A percentile compares a stretch with the other conserved stretches of the same genome.
These are phyloP conservation scores for Elsinoe arachidis DNA, from an alignment of 2,329 filamentous ascomycete species.

Conservation along the genomic window DNA sequence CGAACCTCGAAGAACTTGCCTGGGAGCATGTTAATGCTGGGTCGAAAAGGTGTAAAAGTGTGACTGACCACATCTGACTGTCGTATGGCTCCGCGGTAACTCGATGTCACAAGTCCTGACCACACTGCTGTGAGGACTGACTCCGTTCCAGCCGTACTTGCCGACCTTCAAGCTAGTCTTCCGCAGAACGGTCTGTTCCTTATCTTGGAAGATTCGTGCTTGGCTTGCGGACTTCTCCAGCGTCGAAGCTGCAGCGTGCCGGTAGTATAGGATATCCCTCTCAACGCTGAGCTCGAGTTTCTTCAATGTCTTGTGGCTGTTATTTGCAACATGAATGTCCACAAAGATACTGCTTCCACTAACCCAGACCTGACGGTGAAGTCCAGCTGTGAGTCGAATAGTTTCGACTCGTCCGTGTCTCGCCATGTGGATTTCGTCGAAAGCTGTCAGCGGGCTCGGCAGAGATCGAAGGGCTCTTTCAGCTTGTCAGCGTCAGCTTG, in stretches of 20 bases:
- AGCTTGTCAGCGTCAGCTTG: slow-evolving; percentile 26
- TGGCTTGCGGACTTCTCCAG: slow-evolving; percentile 42
- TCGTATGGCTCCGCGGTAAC: slow-evolving; percentile 43
- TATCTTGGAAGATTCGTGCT: slow-evolving; percentile 45
- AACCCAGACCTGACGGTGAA: slow-evolving; percentile 52
- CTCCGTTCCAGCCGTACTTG: slow-evolving; percentile 38
- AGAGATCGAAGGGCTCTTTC: slow-evolving; percentile 48
- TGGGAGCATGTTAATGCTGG: slow-evolving; percentile 18
- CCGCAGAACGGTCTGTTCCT: slow-evolving; percentile 40
- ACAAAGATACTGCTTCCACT: slow-evolving; percentile 48
- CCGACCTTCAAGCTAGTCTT: slow-evolving; percentile 37
- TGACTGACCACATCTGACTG: slow-evolving; percentile 40
- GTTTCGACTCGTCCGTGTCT: slow-evolving; percentile 35
- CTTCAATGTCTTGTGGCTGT: slow-evolving; percentile 40
- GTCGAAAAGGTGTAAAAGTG: slow-evolving; percentile 11
- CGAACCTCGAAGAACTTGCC: slow-evolving; percentile 50
- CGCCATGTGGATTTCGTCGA: slow-evolving; percentile 38
- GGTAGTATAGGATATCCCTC: slow-evolving; percentile 43
- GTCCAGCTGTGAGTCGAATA: slow-evolving; percentile 42
- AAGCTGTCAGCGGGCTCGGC: slow-evolving; percentile 43
- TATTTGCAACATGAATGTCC: slow-evolving; percentile 45
- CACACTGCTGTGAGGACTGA: slow-evolving; percentile 37
- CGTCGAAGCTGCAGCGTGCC: slow-evolving; percentile 42
- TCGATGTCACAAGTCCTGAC: slow-evolving; percentile 43
- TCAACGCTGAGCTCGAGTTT: slow-evolving; percentile 46